Conservation (phyloP, 2,329 filamentous ascomycete genomes). For the Scorias spongiosa region DNA sequence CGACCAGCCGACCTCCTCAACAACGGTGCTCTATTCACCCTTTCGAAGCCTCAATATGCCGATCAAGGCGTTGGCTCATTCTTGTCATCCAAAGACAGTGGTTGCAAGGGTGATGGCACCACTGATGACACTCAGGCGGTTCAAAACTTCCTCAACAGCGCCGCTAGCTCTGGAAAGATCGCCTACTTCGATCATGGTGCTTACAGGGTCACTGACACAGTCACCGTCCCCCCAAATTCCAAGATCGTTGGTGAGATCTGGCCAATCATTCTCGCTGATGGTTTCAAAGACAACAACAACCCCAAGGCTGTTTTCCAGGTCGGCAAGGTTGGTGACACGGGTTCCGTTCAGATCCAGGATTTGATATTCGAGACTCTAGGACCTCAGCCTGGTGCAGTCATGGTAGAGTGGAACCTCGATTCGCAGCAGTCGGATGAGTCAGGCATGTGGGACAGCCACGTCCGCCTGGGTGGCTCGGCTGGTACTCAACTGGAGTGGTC, state of each 20-base stretch:
- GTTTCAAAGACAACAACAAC: conserved; percentile 62
- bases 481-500: conserved; percentile 71
- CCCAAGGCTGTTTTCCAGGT: conserved; percentile 78
- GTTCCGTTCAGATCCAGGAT: conserved; percentile 75
- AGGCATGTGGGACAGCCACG: conserved; percentile 91
- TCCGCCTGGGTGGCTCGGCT: conserved; percentile 74
- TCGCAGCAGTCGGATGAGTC: conserved; percentile 51
- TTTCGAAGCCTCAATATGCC: conserved; percentile 81
- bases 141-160: conserved; percentile 59
- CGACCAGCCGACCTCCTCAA: conserved; percentile 36
- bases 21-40: conserved; percentile 59
- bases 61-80: conserved; percentile 52
- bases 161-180: conserved; percentile 40
- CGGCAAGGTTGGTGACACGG: conserved; percentile 60
- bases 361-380: conserved; percentile 74
- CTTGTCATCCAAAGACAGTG: conserved; percentile 65
- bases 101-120: conserved; percentile 73
- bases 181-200: conserved; percentile 51
- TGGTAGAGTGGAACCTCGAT: conserved; percentile 82
- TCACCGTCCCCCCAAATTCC: conserved; percentile 44
- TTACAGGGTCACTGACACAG: conserved; percentile 45
- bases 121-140: conserved; percentile 80
- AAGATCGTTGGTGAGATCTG: conserved; percentile 85
- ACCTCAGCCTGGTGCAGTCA: conserved; percentile 69
- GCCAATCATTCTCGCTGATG: conserved; percentile 76